Percentiles rank a stretch among this genome's conserved stretches.
These are phyloP conservation scores for Eucalyptus shirleyi DNA, from an alignment of 345 rosid species.

Conservation along the genomic window DNA sequence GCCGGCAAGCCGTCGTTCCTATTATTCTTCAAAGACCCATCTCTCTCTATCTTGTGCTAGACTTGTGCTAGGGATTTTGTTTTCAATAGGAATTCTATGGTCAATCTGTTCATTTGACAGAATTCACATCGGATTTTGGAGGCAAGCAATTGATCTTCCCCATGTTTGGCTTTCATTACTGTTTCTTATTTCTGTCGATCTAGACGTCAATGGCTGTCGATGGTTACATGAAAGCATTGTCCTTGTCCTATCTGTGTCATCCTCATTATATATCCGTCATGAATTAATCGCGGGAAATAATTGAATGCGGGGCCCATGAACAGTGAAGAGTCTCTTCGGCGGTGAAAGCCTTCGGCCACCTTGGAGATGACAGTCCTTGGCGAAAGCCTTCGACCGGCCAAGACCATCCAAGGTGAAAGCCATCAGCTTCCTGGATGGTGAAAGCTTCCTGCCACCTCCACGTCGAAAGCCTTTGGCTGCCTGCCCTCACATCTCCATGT, in stretches of 20 bases:
- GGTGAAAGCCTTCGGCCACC: not conserved
- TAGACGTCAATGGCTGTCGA: not conserved
- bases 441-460: not conserved
- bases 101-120: not conserved
- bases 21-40: not conserved
- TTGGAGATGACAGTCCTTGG: not conserved
- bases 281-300: not conserved
- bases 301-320: not conserved
- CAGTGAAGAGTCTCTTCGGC: not conserved
- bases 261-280: not conserved
- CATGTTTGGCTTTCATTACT: not conserved
- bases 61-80: not conserved
- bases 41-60: not conserved
- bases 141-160: not conserved
- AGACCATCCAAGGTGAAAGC: not conserved
- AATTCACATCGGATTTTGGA: not conserved
- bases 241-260: not conserved
- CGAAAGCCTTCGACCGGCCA: not conserved
- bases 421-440: not conserved
- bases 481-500: not conserved
- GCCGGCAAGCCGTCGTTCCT: not conserved
- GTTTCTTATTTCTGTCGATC: not conserved
- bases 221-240: not conserved
- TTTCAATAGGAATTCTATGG: not conserved
- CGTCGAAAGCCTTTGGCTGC: not conserved